These are phyloP conservation scores for Cercophora sp. DNA, from an alignment of 495 filamentous ascomycete genomes.

Conservation along the genomic window DNA sequence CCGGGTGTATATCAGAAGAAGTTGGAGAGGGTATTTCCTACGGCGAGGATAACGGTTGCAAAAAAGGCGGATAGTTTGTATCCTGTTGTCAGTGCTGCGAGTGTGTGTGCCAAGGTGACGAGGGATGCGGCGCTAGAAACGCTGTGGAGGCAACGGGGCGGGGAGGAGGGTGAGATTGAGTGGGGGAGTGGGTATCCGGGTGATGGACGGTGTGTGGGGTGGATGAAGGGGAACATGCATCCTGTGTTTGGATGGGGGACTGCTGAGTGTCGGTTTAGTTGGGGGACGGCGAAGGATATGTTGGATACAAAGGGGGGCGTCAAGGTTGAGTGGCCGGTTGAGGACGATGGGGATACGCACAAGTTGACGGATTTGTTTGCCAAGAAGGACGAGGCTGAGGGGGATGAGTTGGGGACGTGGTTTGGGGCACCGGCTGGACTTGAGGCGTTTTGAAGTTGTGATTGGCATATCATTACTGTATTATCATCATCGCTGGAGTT, in stretches of 20 bases:
- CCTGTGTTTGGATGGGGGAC: constrained; percentile 94
- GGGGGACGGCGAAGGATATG: constrained; percentile 92
- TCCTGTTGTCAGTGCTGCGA: constrained; percentile 89
- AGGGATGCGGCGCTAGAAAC: constrained; percentile 83
- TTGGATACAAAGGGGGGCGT: constrained; percentile 62
- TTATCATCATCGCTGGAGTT: constrained; percentile 12
- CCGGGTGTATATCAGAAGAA: constrained; percentile 78
- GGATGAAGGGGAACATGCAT: constrained; percentile 84
- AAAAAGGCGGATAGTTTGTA: constrained; percentile 96
- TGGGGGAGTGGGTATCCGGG: constrained; percentile 96
- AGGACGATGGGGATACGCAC: constrained; percentile 56
- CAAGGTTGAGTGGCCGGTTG: constrained; percentile 79
- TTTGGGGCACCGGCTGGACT: constrained; percentile 57
- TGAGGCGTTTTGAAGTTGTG: constrained; percentile 52
- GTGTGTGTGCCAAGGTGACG: constrained; percentile 93
- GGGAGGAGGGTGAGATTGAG: constrained; percentile 26
- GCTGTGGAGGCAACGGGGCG: constrained; percentile 20
- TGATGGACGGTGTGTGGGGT: constrained; percentile 72
- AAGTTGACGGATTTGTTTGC: constrained; percentile 72
- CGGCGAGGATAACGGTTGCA: constrained; percentile 74
- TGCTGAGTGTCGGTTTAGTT: constrained; percentile 88
- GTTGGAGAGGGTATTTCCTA: constrained; percentile 79
- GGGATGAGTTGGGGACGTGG: constrained; percentile 57
- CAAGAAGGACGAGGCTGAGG: constrained; percentile 36
- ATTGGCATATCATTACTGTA: constrained; percentile 3